Percentiles rank a stretch among this genome's conserved stretches.
These are phyloP conservation scores for Boletus semigastroideus DNA, from an alignment of 1,284 basidiomycete species.

Conservation along the genomic window DNA sequence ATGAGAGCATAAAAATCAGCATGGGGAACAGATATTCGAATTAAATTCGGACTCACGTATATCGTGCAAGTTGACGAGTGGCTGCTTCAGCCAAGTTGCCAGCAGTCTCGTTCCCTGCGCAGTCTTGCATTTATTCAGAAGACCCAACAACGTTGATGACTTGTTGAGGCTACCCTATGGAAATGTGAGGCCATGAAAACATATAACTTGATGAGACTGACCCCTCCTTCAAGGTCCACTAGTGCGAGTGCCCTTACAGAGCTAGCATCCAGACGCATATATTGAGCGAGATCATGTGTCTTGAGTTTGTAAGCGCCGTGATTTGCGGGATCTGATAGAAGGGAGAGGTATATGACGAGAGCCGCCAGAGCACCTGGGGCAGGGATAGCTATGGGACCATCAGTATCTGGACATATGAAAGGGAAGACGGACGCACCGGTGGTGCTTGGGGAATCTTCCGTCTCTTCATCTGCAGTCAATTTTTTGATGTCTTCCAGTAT, in stretches of 20 bases:
- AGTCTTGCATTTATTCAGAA: conserved; percentile 96
- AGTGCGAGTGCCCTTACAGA: conserved; percentile 91
- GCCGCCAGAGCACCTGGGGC: conserved; percentile 67
- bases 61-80: conserved; percentile 90
- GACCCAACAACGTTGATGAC: conserved; percentile 86
- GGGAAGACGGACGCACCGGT: conserved; percentile 8
- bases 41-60: conserved; percentile 64
- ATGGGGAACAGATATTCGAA: neutral
- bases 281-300: conserved; percentile 91
- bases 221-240: conserved; percentile 69
- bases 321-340: conserved; percentile 82
- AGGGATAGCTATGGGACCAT: conserved; percentile 29
- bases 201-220: conserved; percentile 9
- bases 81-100: conserved; percentile 95
- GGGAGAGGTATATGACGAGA: conserved; percentile 79
- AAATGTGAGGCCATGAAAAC: conserved; percentile 17
- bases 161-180: conserved; percentile 55
- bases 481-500: conserved; percentile 85
- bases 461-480: conserved; percentile 43
- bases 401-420: conserved; percentile 14
- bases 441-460: conserved; percentile 17
- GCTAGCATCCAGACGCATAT: conserved; percentile 95
- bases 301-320: conserved; percentile 80
- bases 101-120: conserved; percentile 92
- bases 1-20: neutral